Evolutionary conservation across 208 protist genomes (phyloP).

Genomic region (Phytomonas sp.): DNA sequence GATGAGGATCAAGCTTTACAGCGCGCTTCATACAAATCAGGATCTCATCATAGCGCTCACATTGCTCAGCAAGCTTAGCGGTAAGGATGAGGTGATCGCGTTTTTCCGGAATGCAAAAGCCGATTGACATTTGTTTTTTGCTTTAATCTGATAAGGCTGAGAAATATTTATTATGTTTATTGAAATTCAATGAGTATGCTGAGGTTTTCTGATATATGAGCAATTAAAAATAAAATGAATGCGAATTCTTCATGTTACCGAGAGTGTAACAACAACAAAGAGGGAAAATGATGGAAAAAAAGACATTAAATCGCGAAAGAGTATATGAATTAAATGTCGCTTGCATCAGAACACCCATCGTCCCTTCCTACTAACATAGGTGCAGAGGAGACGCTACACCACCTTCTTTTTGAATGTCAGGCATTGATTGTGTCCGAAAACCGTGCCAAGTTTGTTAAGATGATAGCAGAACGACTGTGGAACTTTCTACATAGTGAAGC

Average conservation of each 20-base stretch:
- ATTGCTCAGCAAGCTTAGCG: conserved; percentile 97
- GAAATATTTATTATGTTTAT: conserved; percentile 1
- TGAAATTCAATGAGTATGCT: not conserved
- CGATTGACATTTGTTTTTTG: conserved; percentile 18
- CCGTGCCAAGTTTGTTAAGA: no score
- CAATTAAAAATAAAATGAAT: not conserved
- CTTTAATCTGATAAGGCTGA: not conserved
- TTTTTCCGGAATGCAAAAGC: conserved; percentile 76
- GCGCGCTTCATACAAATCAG: conserved; percentile 97
- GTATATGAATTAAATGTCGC: not conserved
- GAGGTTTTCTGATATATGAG: conserved; percentile 1
- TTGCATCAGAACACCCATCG: not conserved
- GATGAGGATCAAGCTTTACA: conserved; percentile 89
- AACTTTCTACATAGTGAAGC: no score
- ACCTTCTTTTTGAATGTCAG: no score
- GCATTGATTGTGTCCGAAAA: no score
- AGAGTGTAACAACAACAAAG: not conserved
- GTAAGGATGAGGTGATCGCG: conserved; percentile 93
- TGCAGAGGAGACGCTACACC: no score
- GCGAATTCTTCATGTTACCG: not conserved
- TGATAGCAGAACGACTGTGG: no score
- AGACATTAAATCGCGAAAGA: not conserved
- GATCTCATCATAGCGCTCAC: conserved; percentile 99
- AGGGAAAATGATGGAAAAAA: not conserved
- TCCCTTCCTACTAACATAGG: no score